phyloP scores from a whole-genome alignment of 1,284 basidiomycete genomes.

The Agroathelia rolfsii region DNA sequence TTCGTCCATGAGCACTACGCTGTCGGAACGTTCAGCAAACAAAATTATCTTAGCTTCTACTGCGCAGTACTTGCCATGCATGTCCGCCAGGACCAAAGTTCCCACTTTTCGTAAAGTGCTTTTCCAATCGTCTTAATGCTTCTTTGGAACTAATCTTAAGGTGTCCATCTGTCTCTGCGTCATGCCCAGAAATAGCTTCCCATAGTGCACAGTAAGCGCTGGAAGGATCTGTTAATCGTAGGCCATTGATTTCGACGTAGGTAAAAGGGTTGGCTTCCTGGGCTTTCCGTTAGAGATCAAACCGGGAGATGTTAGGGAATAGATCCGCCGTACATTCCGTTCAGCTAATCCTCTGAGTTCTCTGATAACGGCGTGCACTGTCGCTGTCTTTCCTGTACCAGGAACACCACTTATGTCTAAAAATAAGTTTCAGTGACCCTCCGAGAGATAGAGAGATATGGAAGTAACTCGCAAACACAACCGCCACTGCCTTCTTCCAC shows the following conservation, averaged over 20 bases:
- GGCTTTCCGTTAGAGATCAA: background rate
- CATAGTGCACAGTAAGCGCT: slow-evolving; percentile 85
- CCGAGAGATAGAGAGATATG: slow-evolving; percentile 5
- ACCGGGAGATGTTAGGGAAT: background rate
- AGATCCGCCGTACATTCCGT: slow-evolving; percentile 44
- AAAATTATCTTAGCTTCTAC: too few species aligned
- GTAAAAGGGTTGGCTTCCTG: slow-evolving; percentile 90
- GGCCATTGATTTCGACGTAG: slow-evolving; percentile 97
- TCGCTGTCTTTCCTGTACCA: slow-evolving; percentile 97
- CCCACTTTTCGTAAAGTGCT: slow-evolving; percentile 47
- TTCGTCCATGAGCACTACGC: slow-evolving; percentile 96
- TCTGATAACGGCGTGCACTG: slow-evolving; percentile 85
- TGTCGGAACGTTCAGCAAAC: slow-evolving; percentile 21
- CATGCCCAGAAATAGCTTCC: slow-evolving; percentile 78
- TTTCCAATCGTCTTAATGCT: slow-evolving; percentile 54
- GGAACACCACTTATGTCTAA: slow-evolving; percentile 94
- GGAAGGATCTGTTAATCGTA: slow-evolving; percentile 82
- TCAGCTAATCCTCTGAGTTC: slow-evolving; percentile 84
- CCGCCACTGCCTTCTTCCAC: slow-evolving; percentile 90
- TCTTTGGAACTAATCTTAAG: slow-evolving; percentile 62
- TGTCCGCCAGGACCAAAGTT: slow-evolving; percentile 56
- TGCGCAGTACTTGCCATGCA: slow-evolving; percentile 62
- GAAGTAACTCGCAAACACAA: slow-evolving; percentile 73
- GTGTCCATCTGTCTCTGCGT: slow-evolving; percentile 49
- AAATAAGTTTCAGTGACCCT: slow-evolving; percentile 1